Evolutionary conservation across 108 stramenopile genomes (phyloP), one percentile per base, ranked within the genome.

Genomic region (Nitzschia sp.): DNA sequence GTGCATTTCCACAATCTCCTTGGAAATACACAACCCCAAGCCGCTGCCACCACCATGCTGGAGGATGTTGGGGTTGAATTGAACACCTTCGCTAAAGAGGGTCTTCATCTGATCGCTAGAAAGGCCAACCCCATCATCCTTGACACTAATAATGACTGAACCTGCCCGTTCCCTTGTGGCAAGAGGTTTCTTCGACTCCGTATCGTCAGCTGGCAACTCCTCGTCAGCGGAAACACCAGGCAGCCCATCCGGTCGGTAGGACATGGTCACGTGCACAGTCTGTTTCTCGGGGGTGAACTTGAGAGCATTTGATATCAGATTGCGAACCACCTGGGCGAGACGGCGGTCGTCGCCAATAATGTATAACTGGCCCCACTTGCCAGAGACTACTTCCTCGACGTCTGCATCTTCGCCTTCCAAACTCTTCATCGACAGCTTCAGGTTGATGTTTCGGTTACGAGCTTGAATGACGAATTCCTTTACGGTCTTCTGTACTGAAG

Each of bases 31-130:
- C 25, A 91, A 59, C 47, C 90, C 90, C 3, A 91, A 72, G 11
- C 90, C 90, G 59, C 77, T 86, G 9, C 90, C 90, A 26, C 71
- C 66, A 21, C 90, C 90, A 4, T 64, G 64, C 66, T 91, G 90
- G 5, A 91, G 69, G 13, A 76, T 68, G 49, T 82, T 85, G 3
- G 79, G 80, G 66, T 87, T 70, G 61, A 91, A 87, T 57, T 91
- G 90, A 1, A 82, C 79, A 17, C 82, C 82, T 58, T 82, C 80
- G 13, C 68, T 47, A 63, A 91, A 91, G 30, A 91, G 60, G 6
- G 46, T 47, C 15, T 26, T 15, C 4, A 77, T 45, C 61, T 91
- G 80, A 19, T 82, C 71, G 27, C 45, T 36, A 28, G 62, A 77
- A 53, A 91, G 61, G 48, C 90, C 90, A 19, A 72, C 83, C 2